phyloP scores from a whole-genome alignment of 1,284 basidiomycete species.

The Taiwanofungus camphoratus region DNA sequence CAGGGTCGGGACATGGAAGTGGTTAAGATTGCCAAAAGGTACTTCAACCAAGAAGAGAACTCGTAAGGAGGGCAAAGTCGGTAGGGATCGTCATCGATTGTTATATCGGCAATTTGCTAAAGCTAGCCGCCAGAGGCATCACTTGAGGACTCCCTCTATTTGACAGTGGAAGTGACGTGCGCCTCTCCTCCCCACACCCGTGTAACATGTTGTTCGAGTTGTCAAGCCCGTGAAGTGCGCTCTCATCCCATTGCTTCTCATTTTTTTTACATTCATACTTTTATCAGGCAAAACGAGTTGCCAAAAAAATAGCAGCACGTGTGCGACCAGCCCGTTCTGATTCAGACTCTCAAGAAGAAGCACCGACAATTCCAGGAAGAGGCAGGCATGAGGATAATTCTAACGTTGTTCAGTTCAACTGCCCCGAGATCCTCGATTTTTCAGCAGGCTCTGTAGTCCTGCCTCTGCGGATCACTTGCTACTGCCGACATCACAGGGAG shows the following conservation, averaged over 20 bases:
- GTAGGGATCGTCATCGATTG: constrained; percentile 32
- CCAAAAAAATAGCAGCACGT: constrained; percentile 77
- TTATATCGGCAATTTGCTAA: constrained; percentile 14
- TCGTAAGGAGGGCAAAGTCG: constrained; percentile 83
- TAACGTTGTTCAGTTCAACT: constrained; percentile 94
- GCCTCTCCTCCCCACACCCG: constrained; percentile 73
- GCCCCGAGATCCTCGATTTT: constrained; percentile 88
- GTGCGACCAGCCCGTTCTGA: constrained; percentile 74
- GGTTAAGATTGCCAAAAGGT: constrained; percentile 71
- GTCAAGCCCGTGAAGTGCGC: constrained; percentile 77
- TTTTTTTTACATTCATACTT: constrained; percentile 5
- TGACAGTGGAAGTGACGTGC: constrained; percentile 65
- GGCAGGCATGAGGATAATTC: constrained; percentile 65
- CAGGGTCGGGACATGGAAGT: constrained; percentile 79
- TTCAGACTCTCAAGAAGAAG: constrained; percentile 61
- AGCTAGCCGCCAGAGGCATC: constrained; percentile 51
- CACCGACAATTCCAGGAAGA: constrained; percentile 34
- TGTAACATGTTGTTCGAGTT: constrained; percentile 80
- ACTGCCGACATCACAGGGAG: constrained; percentile 98
- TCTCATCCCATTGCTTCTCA: constrained; percentile 9
- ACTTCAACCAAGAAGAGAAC: constrained; percentile 79
- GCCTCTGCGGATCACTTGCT: constrained; percentile 96
- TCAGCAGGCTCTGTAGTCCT: constrained; percentile 83
- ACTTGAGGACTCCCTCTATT: constrained; percentile 65
- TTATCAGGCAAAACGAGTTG: constrained; percentile 78